Base-by-base conservation (phyloP, 805 yeast genomes). In the Metschnikowia lachancei region DNA sequence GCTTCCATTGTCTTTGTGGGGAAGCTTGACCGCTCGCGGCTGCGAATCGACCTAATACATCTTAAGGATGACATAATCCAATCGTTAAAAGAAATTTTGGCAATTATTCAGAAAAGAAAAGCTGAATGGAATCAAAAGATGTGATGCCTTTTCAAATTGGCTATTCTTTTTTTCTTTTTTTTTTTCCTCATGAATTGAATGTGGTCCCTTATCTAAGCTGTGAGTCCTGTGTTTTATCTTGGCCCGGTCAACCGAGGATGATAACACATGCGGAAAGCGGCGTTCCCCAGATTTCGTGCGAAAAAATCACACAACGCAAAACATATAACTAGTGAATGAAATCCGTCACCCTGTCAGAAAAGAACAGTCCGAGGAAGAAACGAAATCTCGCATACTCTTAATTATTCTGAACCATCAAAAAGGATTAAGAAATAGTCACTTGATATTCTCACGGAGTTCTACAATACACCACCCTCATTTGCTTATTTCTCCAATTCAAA, bases 231-330 rank as follows among this genome's bases (percentile, higher is more conserved):
- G 28, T 26, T n/a, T 42, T 29, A 29, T 36, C 45, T 36, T 29
- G 45, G 40, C 40, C 36, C 29, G 36, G 28, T 46, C 40, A 42
- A 38, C 50, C 50, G 50, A 41, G 50, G 46, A 46, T 41, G 46
- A 46, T 41, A 42, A 24, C 24, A 28, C 3, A 3, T 43, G 47
- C 47, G 43, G 33, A 30, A 45, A 31, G 39, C 31, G 41, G 46
- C 40, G 37, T 41, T 41, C 51, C 51, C 51, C 51, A 38, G 51
- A 44, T 48, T 47, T 40, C 45, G 47, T 19, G 44, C 45, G 39
- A 33, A 39, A 38, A 46, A 41, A n/a, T 36, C 41, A 36, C 43
- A 30, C 46, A 39, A 39, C 43, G 32, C 39, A 35, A 35, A 45
- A 36, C 36, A 28, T 39, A 33, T 32, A 36, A 17, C 35, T 32